Evolutionary conservation across 768 basidiomycete genomes (phyloP).

Genomic region (Pleurotus platypus): DNA sequence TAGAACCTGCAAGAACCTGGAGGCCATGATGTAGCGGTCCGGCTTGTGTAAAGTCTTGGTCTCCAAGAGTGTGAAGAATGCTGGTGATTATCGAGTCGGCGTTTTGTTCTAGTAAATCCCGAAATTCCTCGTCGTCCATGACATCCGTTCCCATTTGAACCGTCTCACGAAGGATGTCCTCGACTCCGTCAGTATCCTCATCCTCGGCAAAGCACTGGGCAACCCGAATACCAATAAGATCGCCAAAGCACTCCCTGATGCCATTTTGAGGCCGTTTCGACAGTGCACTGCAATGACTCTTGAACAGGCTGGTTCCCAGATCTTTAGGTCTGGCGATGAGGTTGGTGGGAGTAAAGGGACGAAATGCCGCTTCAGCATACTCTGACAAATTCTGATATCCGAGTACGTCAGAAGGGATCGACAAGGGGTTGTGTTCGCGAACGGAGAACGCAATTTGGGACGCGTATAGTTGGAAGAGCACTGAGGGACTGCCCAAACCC

Average conservation of each 20-base stretch:
- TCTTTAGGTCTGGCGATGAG: slow-evolving; percentile 35
- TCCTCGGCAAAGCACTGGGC: slow-evolving; percentile 40
- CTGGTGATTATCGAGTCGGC: slow-evolving; percentile 56
- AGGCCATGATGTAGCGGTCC: slow-evolving; percentile 51
- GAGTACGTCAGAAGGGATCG: slow-evolving; percentile 67
- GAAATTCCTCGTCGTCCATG: slow-evolving; percentile 22
- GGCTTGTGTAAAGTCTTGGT: slow-evolving; percentile 56
- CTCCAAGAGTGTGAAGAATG: slow-evolving; percentile 60
- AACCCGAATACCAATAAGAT: slow-evolving; percentile 63
- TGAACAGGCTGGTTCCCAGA: slow-evolving; percentile 48
- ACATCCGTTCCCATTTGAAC: slow-evolving; percentile 23
- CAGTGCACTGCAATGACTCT: slow-evolving; percentile 58
- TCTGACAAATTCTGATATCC: slow-evolving; percentile 70
- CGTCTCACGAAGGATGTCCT: slow-evolving; percentile 29
- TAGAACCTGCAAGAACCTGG: slow-evolving; percentile 27
- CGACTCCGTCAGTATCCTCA: slow-evolving; percentile 23
- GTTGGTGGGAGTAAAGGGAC: slow-evolving; percentile 63
- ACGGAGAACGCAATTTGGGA: slow-evolving; percentile 74
- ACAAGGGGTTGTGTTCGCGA: slow-evolving; percentile 42
- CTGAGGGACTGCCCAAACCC: slow-evolving; percentile 55
- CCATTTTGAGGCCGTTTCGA: slow-evolving; percentile 49
- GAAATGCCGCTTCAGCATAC: slow-evolving; percentile 66
- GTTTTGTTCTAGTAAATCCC: slow-evolving; percentile 32
- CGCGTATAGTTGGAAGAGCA: slow-evolving; percentile 76
- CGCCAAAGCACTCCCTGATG: slow-evolving; percentile 60